These are phyloP conservation scores for Talaromyces borbonicus DNA, from an alignment of 495 filamentous ascomycete species.

Conservation along the genomic window DNA sequence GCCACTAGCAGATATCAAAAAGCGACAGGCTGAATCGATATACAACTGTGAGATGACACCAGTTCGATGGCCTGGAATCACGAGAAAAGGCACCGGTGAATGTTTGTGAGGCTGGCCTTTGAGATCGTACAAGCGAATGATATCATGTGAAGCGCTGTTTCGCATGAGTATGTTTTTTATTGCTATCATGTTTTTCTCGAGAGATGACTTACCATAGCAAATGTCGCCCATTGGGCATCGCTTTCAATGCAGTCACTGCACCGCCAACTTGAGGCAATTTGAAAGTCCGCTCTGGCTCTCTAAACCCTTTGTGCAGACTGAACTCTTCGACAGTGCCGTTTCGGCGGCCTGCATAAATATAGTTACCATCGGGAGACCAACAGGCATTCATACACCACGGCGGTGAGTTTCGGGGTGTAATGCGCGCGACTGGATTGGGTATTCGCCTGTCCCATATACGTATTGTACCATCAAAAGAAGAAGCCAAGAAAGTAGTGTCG, in stretches of 20 bases:
- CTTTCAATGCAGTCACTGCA: slow-evolving; percentile 70
- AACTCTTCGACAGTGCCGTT: slow-evolving; percentile 96
- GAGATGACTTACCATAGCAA: slow-evolving; percentile 61
- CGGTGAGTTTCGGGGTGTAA: slow-evolving; percentile 63
- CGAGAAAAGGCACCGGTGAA: slow-evolving; percentile 82
- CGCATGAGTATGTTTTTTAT: not conserved
- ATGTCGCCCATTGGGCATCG: slow-evolving; percentile 92
- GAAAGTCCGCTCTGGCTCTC: slow-evolving; percentile 67
- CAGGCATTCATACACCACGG: slow-evolving; percentile 99
- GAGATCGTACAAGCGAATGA: slow-evolving; percentile 84
- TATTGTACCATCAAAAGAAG: slow-evolving; percentile 80
- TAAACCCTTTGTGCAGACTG: slow-evolving; percentile 72
- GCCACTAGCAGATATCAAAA: slow-evolving; percentile 83
- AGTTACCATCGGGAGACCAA: slow-evolving; percentile 94
- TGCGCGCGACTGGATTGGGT: slow-evolving; percentile 65
- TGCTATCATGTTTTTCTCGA: not conserved
- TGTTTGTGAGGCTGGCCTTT: slow-evolving; percentile 54
- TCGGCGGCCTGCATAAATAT: slow-evolving; percentile 82
- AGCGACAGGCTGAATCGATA: slow-evolving; percentile 77
- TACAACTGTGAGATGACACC: slow-evolving; percentile 80
- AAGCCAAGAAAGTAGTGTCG: slow-evolving; percentile 73
- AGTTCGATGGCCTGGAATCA: slow-evolving; percentile 86
- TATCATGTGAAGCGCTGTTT: slow-evolving; percentile 81
- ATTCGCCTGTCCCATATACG: slow-evolving; percentile 85
- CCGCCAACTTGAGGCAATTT: slow-evolving; percentile 87